Base-by-base conservation (phyloP, 129 eudicot species). In the Tagetes patula region DNA sequence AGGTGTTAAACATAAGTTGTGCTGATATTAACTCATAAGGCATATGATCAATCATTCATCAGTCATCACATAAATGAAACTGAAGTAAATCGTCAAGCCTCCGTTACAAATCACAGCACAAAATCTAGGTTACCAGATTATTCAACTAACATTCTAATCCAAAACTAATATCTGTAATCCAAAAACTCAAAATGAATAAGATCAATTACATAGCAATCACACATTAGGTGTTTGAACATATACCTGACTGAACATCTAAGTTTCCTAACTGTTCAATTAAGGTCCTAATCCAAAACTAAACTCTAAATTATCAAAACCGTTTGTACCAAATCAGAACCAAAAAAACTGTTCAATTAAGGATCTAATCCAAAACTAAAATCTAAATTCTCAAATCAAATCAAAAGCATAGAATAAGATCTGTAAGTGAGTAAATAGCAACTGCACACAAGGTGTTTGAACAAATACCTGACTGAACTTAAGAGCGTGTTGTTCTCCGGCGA, bases 391-490 rank as follows among this genome's bases (percentile, higher is more conserved):
- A 34, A 42, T 3, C 8, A 43, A 39, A 71, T 54, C 40, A 71
- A 71, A 56, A 37, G 27, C 52, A 55, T 42, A 39, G 8, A 48
- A 33, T 43, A 4, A 67, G 34, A 67, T 45, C 31, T 4, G 30
- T 30, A 14, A 14, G 3, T 0, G 27, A 20, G 27, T 20, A 20
- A 20, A 20, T 20, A 20, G 27, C 27, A 20, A 20, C 27, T 20
- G 67, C 37, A 32, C 7, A 7, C 6, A 63, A 71, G 64, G 63
- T 33, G 75, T 59, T 69, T 2, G 53, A 66, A 49, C 12, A 77
- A 6, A 73, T 71, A 87, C 97, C 96, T 91, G 96, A 69, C 96
- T 88, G 82, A 91, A 91, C 82, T 81, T 88, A 49, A 88, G 89
- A 14, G 84, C 83, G 77, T 91, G 92, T n/a, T 88, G 90, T 76